phyloP scores from a whole-genome alignment of 2,329 filamentous ascomycete species.

The Exophiala phaeomuriformis region DNA sequence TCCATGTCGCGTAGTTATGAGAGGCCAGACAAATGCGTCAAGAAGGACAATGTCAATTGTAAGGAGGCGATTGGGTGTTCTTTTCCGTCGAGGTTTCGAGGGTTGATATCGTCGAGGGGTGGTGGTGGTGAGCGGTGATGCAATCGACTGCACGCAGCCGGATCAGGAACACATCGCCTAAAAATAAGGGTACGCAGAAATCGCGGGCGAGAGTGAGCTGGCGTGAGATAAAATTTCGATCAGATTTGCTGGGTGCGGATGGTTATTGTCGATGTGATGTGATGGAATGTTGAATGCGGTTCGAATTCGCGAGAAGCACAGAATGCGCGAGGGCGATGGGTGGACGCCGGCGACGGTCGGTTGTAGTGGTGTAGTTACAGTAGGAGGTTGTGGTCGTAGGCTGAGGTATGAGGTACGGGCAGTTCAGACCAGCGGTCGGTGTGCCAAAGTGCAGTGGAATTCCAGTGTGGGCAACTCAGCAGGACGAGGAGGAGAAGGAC shows the following conservation, averaged over 20 bases:
- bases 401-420: no score
- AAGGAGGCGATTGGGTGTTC: not conserved
- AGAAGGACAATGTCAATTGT: not conserved
- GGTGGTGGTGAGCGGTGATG: constrained; percentile 8
- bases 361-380: no score
- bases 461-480: no score
- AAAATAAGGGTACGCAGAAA: constrained; percentile 1
- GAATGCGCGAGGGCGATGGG: no score
- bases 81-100: not conserved
- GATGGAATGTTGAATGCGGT: not conserved
- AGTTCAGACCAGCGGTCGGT: no score
- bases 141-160: constrained; percentile 13
- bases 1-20: constrained; percentile 12
- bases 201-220: not conserved
- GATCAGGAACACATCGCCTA: constrained; percentile 10
- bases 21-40: not conserved
- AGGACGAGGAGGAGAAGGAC: no score
- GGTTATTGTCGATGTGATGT: not conserved
- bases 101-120: not conserved
- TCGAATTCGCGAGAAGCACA: no score
- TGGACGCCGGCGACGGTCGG: no score
- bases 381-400: no score
- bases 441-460: no score
- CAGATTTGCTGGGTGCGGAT: not conserved
- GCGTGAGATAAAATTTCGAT: constrained; percentile 2